phyloP scores from a whole-genome alignment of 768 basidiomycete genomes.

The Pholiota conissans region DNA sequence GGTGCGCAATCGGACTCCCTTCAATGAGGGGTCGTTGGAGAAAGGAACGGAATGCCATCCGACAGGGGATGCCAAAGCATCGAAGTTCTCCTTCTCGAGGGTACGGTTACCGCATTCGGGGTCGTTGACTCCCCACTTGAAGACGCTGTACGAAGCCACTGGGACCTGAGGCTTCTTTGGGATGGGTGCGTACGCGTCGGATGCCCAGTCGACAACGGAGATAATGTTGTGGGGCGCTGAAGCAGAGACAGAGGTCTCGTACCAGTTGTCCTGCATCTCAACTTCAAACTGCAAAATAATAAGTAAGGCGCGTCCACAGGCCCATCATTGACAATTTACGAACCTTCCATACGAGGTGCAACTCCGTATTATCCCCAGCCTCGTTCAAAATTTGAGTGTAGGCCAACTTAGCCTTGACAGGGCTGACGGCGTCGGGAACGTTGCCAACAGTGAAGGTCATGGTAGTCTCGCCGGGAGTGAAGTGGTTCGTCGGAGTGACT shows the following conservation, averaged over 20 bases:
- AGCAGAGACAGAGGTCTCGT: slow-evolving; percentile 84
- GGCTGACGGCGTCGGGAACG: slow-evolving; percentile 76
- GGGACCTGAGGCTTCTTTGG: slow-evolving; percentile 28
- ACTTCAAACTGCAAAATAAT: slow-evolving; percentile 69
- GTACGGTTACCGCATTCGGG: slow-evolving; percentile 67
- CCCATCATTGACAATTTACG: slow-evolving; percentile 8
- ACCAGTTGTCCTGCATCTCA: slow-evolving; percentile 95
- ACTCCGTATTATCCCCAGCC: slow-evolving; percentile 51
- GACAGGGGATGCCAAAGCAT: slow-evolving; percentile 76
- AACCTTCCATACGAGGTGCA: slow-evolving; percentile 84
- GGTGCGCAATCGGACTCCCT: slow-evolving; percentile 20
- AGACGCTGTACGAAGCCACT: slow-evolving; percentile 67
- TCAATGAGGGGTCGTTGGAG: slow-evolving; percentile 59
- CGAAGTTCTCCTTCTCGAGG: slow-evolving; percentile 65
- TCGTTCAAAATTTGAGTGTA: slow-evolving; percentile 81
- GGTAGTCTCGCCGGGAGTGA: slow-evolving; percentile 42
- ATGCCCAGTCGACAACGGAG: slow-evolving; percentile 93
- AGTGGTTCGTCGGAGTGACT: slow-evolving; percentile 39
- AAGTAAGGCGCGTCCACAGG: not conserved
- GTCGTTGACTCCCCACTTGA: slow-evolving; percentile 84
- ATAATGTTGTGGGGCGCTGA: slow-evolving; percentile 75
- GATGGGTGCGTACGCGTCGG: slow-evolving; percentile 61
- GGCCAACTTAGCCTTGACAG: slow-evolving; percentile 78
- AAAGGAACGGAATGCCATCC: slow-evolving; percentile 92
- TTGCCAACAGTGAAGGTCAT: slow-evolving; percentile 46